Base-by-base conservation (phyloP, 371 early-diverging fungal genomes). In the Mucor irregularis region DNA sequence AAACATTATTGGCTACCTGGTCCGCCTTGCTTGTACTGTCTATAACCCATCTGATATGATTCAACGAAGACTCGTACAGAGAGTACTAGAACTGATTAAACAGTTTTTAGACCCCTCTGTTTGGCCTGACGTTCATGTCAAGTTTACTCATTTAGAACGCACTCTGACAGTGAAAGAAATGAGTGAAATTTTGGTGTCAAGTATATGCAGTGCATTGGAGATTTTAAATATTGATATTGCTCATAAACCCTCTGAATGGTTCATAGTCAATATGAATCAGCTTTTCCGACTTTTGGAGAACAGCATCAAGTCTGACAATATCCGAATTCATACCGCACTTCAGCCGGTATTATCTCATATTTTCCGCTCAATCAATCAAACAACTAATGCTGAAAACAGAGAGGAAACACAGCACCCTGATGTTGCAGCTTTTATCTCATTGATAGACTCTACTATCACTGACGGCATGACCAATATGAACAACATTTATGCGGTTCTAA, bases 11-110 rank as follows among this genome's bases (percentile, higher is more conserved):
- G 83, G 80, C 14, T 92, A 85, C 58, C 62, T 92, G 22, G 84
- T 88, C 8, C 84, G 92, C 14, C 86, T 95, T 56, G 83, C 88
- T 1, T 87, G 87, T 34, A 78, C 78, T 4, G 69, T 85, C 25
- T 73, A 62, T 50, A 91, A 87, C 21, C 82, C 86, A 5, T 60
- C 68, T 0, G 80, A 80, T 49, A 47, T 53, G 53, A 74, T 53
- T 26, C 76, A 62, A 73, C 79, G 68, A 66, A 75, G 58, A 66
- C 66, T 90, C 8, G 74, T 86, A 0, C 79, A 74, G 28, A 84
- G 89, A 4, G 81, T 85, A 0, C 54, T 90, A 9, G 84, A 81
- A 5, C 59, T 90, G 13, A 68, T 90, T 43, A 79, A 81, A 46
- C 75, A 78, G 29, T 83, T 88, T 29, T 64, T 92, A 38, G 69